These are phyloP conservation scores for Echium plantagineum DNA, from an alignment of 257 asterid genomes.

Conservation along the genomic window DNA sequence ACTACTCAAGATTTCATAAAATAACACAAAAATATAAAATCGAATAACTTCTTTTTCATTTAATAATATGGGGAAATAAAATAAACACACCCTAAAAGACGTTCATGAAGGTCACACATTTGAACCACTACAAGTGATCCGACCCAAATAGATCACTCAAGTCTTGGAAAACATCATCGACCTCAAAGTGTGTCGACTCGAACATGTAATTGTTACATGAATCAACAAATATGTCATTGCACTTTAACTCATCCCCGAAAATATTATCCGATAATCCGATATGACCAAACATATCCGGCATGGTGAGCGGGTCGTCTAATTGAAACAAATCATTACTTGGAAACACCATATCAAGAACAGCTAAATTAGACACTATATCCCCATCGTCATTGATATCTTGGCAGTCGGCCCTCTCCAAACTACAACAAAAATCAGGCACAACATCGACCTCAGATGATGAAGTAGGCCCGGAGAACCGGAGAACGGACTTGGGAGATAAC, in stretches of 20 bases:
- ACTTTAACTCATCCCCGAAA: conserved; percentile 26
- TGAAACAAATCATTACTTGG: conserved; percentile 30
- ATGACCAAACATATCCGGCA: conserved; percentile 20
- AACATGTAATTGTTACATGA: conserved; percentile 32
- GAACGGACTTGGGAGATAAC: conserved; percentile 71
- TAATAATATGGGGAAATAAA: no score
- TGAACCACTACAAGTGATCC: conserved; percentile 29
- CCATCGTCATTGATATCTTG: conserved; percentile 2
- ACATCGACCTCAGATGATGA: conserved; percentile 18
- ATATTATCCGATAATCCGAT: conserved; percentile 24
- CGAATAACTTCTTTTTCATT: no score
- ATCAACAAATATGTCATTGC: conserved; percentile 30
- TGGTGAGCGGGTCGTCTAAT: conserved; percentile 29
- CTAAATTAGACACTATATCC: conserved; percentile 19
- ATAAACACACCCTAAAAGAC: no score
- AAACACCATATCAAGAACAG: conserved; percentile 24
- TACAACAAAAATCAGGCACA: conserved; percentile 15
- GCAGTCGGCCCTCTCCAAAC: conserved; percentile 1
- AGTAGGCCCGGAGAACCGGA: conserved; percentile 29
- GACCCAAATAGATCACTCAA: conserved; percentile 78
- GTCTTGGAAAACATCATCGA: conserved; percentile 60
- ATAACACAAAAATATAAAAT: no score
- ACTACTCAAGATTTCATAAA: neutral
- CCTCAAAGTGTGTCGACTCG: conserved; percentile 20
- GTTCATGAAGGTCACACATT: no score